Evolutionary conservation across 208 protist species (phyloP).

Genomic region (Acanthamoeba castellanii): DNA sequence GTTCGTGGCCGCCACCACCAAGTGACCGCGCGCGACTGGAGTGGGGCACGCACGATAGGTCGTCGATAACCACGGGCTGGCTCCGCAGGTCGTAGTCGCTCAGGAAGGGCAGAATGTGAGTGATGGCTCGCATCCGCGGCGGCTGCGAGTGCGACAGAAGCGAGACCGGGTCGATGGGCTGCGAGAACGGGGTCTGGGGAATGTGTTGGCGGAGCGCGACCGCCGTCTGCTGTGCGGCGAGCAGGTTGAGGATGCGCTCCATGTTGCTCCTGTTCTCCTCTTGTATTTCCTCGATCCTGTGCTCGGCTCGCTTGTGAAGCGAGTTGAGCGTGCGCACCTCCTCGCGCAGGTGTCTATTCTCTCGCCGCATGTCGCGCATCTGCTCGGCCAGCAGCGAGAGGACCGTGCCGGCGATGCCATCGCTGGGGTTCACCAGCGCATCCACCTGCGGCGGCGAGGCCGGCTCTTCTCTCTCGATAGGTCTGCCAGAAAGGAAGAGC

Average conservation of each 20-base stretch:
- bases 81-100: neutral
- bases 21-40: neutral
- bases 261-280: slow-evolving; percentile 2
- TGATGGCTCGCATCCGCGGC: neutral
- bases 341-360: slow-evolving; percentile 30
- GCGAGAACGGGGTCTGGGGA: neutral
- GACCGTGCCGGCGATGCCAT: neutral
- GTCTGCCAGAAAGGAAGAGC: neutral
- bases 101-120: neutral
- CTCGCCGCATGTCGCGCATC: slow-evolving; percentile 19
- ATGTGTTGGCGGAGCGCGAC: neutral
- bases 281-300: neutral
- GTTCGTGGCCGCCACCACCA: too few relatives aligned
- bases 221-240: neutral
- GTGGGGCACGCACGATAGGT: neutral
- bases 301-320: slow-evolving; percentile 3
- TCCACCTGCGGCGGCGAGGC: neutral
- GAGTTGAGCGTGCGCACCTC: slow-evolving; percentile 1
- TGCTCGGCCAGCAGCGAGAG: neutral
- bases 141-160: neutral
- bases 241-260: neutral
- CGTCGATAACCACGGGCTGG: neutral
- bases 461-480: neutral
- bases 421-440: neutral
- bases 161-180: neutral